These are phyloP conservation scores for Mycena pura DNA, from an alignment of 768 basidiomycete genomes.

Conservation along the genomic window DNA sequence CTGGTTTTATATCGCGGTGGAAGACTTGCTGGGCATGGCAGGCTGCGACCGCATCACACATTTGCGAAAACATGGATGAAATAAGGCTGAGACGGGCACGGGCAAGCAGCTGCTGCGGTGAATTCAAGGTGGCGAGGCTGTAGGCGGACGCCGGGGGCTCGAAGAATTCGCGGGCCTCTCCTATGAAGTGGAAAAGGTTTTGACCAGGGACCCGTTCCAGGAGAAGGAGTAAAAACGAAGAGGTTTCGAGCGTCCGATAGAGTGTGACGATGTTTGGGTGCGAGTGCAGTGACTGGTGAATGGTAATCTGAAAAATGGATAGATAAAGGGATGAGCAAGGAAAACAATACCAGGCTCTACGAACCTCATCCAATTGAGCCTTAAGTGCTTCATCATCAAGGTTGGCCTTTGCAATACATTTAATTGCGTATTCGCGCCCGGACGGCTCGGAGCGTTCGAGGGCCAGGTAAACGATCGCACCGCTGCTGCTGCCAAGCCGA, in stretches of 20 bases:
- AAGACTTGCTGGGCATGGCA: slow-evolving; percentile 92
- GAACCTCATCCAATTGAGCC: slow-evolving; percentile 90
- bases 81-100: slow-evolving; percentile 90
- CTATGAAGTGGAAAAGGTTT: slow-evolving; percentile 97
- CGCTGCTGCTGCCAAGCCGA: slow-evolving; percentile 86
- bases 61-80: slow-evolving; percentile 96
- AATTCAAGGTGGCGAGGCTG: slow-evolving; percentile 81
- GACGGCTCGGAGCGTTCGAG: slow-evolving; percentile 72
- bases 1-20: slow-evolving; percentile 99
- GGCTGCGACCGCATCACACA: slow-evolving; percentile 96
- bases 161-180: slow-evolving; percentile 91
- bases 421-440: slow-evolving; percentile 89
- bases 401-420: slow-evolving; percentile 94
- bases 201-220: slow-evolving; percentile 97
- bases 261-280: slow-evolving; percentile 97
- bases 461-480: slow-evolving; percentile 94
- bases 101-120: slow-evolving; percentile 82
- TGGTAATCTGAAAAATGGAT: slow-evolving; percentile 77
- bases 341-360: slow-evolving; percentile 26
- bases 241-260: slow-evolving; percentile 91
- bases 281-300: slow-evolving; percentile 89
- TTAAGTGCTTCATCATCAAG: slow-evolving; percentile 86
- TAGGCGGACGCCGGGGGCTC: slow-evolving; percentile 92
- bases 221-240: slow-evolving; percentile 88
- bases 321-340: slow-evolving; percentile 16